Evolutionary conservation across 129 eudicot species (phyloP), one percentile per base, ranked within the genome.

Genomic region (Flaveria bidentis): DNA sequence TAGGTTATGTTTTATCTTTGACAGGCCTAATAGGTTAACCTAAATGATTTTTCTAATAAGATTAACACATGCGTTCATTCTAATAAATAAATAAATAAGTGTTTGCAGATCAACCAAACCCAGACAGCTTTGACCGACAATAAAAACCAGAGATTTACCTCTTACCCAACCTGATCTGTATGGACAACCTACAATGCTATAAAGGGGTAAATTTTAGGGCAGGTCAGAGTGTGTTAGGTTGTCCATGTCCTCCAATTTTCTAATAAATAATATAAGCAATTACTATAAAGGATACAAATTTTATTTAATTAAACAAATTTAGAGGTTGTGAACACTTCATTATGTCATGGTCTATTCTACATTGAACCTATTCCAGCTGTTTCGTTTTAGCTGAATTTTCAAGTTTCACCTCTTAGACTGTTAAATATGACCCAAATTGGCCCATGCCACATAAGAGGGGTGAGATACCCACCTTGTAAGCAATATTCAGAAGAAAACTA

Each of bases 281-380:
- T 36, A 60, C 28, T 10, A 67, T 33, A 33, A 78, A n/a, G 22
- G 14, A 8, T 23, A 14, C 20, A 1, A 46, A 10, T 18, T 13
- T 55, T 65, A 7, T 65, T 30, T 9, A 18, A 10, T 20, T 42
- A 44, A 44, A 18, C 11, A 67, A 18, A 42, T 67, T 67, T 17
- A 18, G 17, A 64, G 22, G 46, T 64, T 33, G 23, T 64, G 36
- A 14, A 26, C 15, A 70, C 61, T 47, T 70, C 74, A 70, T 47
- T 70, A 22, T 49, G 58, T 26, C 41, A 23, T 66, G 23, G 71
- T 50, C 51, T 2, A 63, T 10, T 28, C 6, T 9, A 18, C 16
- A 2, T 20, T 1, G 10, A 69, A 45, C 20, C 56, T 6, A 15
- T 67, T 45, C 30, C n/a, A 44, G 9, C 17, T 13, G 23, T 20